Evolutionary conservation across 2,329 filamentous ascomycete genomes (phyloP), one percentile per base, ranked within the genome.

Genomic region (Aspergillus oerlinghausenensis): DNA sequence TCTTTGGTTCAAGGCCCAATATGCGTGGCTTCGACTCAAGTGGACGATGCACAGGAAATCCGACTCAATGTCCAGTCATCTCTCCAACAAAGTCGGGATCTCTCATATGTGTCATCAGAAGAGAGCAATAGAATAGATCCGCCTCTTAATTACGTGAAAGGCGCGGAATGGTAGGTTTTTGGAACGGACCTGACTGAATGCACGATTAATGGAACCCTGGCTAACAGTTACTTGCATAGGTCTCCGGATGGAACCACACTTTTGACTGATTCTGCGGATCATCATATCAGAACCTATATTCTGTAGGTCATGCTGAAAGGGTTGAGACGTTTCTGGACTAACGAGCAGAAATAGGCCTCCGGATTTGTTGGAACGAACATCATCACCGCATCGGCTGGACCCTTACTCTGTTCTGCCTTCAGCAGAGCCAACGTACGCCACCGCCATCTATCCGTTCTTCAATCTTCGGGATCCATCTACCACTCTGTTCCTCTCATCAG

Each of bases 161-260:
- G 69, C 38, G 77, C 75, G 17, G 72, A 79, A 64, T 81, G 77
- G 77, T 77, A 64, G 57, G 69, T 51, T 48, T 23, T 7, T 7
- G 5, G 3, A 35, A 23, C 3, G 35, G 11, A 40, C 8, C 42
- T 49, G 21, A 42, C 19, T 14, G 48, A 29, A 26, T 47, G n/a
- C 29, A 38, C 63, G 23, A 57, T 35, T 47, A 54, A 35, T 14
- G 10, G 9, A 14, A 14, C 17, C 32, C 49, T 45, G 26, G 51
- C 29, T 19, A 50, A 28, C 9, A 10, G 14, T 25, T 26, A 5
- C 19, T 17, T 42, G 50, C 54, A 49, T 54, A 78, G 79, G 78
- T 75, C 79, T 7, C 73, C 81, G 17, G 84, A 87, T 66, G 84
- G 84, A 6, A 84, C 81, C 1, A 80, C 77, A 23, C 66, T 87